These are phyloP conservation scores for Cercospora sp. DNA, from an alignment of 2,329 filamentous ascomycete genomes.

Conservation along the genomic window DNA sequence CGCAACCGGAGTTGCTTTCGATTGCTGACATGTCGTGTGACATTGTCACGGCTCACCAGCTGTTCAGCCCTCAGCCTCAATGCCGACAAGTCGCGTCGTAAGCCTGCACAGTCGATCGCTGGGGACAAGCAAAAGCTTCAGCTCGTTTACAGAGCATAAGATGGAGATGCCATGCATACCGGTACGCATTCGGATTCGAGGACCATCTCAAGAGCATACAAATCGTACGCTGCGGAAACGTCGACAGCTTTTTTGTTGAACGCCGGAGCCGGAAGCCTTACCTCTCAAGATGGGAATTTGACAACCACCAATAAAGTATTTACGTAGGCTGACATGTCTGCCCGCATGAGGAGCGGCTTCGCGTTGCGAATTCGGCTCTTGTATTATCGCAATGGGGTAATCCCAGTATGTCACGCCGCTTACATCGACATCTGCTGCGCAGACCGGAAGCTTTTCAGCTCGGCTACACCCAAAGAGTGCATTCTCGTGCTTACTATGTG, in stretches of 20 bases:
- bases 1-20: neutral
- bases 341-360: neutral
- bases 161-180: neutral
- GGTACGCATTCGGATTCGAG: neutral
- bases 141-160: neutral
- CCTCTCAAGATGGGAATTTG: neutral
- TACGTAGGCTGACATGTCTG: neutral
- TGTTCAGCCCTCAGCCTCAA: neutral
- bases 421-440: neutral
- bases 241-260: neutral
- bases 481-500: neutral
- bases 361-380: neutral
- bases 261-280: neutral
- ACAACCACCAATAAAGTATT: neutral
- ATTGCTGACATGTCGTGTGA: constrained; percentile 2
- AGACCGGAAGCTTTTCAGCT: neutral
- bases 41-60: neutral
- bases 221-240: neutral
- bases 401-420: neutral
- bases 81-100: neutral
- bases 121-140: neutral
- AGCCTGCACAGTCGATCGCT: neutral
- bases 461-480: neutral
- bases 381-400: neutral
- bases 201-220: neutral